Evolutionary conservation across 805 yeast genomes (phyloP).

Genomic region (Candida coquimbonensis): DNA sequence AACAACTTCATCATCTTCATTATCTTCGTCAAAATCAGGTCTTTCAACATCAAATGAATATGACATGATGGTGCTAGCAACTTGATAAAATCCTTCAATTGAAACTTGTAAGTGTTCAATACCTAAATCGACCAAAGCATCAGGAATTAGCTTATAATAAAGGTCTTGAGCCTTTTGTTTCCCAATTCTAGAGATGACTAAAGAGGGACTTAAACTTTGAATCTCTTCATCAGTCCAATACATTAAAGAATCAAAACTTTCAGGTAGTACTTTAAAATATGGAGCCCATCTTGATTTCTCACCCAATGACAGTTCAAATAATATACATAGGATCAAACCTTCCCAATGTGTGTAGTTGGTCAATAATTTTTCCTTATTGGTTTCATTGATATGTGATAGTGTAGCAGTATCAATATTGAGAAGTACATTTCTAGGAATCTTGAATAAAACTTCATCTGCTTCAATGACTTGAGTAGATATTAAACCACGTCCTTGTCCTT

Average conservation of each 20-base stretch:
- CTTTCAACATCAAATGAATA: conserved; percentile 81
- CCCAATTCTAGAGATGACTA: conserved; percentile 66
- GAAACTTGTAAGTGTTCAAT: conserved; percentile 33
- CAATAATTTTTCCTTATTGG: conserved; percentile 30
- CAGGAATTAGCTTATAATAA: conserved; percentile 40
- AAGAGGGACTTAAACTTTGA: conserved; percentile 55
- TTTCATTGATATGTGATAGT: conserved; percentile 27
- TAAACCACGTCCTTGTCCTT: conserved; percentile 72
- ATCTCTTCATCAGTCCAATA: conserved; percentile 71
- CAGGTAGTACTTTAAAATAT: conserved; percentile 70
- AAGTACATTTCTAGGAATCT: conserved; percentile 53
- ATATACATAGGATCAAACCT: conserved; percentile 58
- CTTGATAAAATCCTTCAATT: conserved; percentile 54
- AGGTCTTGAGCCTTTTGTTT: conserved; percentile 54
- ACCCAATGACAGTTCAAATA: conserved; percentile 49
- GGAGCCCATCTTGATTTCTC: conserved; percentile 54
- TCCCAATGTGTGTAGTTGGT: conserved; percentile 64
- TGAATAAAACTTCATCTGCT: conserved; percentile 58
- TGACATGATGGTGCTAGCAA: conserved; percentile 80
- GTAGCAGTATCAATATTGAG: conserved; percentile 56
- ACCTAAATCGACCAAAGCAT: conserved; percentile 31
- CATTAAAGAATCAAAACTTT: conserved; percentile 57
- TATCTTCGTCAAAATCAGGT: conserved; percentile 26
- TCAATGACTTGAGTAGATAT: conserved; percentile 55
- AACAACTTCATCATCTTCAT: conserved; percentile 32